Evolutionary conservation across 1,284 basidiomycete genomes (phyloP), one percentile per base, ranked within the genome.

Genomic region (Taiwanofungus camphoratus): DNA sequence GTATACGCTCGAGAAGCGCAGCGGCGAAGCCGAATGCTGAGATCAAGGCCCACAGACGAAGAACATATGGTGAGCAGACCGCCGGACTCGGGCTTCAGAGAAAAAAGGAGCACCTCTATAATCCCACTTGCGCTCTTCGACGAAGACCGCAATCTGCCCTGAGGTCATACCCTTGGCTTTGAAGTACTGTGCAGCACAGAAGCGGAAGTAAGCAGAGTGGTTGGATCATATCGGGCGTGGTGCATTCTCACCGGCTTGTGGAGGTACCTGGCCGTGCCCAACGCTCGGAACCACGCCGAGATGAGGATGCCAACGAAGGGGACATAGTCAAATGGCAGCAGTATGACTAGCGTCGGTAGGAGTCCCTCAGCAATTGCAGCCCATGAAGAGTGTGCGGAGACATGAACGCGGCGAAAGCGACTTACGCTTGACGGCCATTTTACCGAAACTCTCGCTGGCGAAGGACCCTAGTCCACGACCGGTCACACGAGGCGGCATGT

Each of bases 41-140:
- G 34, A 19, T 39, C n/a, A 32, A 19, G 2, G 5, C 11, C 12
- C 13, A 26, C 18, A 12, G 7, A 27, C 19, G 12, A 13, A 22
- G n/a, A 23, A 5, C 20, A 12, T 11, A 23, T n/a, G n/a, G n/a
- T n/a, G n/a, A n/a, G n/a, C n/a, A n/a, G n/a, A n/a, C n/a, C n/a
- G n/a, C n/a, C n/a, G n/a, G n/a, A n/a, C n/a, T n/a, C n/a, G n/a
- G n/a, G n/a, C n/a, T n/a, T n/a, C n/a, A n/a, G n/a, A n/a, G n/a
- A n/a, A n/a, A n/a, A n/a, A n/a, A 21, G 5, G 50, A 53, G n/a
- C 42, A 88, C 87, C 57, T 58, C 86, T 69, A 58, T 93, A 92
- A 45, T 87, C 82, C 85, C 87, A 90, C 59, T 87, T 89, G 22
- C 87, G 77, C 60, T 94, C 91, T 55, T 90, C 86, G 48, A 93